Evolutionary conservation across 805 yeast genomes (phyloP).

Genomic region (Ogataea philodendri): DNA sequence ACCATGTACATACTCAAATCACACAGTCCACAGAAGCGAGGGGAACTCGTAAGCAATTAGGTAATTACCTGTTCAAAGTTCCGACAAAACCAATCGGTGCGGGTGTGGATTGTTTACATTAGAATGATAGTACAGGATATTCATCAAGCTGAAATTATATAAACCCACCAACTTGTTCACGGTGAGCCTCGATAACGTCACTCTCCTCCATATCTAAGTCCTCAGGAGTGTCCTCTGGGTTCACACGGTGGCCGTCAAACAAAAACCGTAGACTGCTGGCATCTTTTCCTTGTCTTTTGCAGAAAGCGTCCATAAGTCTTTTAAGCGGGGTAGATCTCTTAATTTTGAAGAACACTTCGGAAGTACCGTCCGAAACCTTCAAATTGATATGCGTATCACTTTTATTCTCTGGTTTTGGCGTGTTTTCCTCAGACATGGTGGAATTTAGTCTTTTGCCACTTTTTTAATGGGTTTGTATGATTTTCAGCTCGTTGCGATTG

Average conservation of each 20-base stretch:
- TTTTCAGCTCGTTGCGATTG: neutral
- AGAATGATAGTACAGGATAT: no score
- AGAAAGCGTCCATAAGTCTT: constrained; percentile 96
- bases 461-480: constrained; percentile 4
- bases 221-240: constrained; percentile 88
- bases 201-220: constrained; percentile 92
- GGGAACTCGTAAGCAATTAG: no score
- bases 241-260: constrained; percentile 89
- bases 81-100: no score
- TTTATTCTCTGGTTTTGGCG: constrained; percentile 42
- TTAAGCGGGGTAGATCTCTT: constrained; percentile 88
- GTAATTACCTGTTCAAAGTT: no score
- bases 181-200: constrained; percentile 94
- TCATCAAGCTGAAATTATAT: constrained; percentile 5
- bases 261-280: constrained; percentile 80
- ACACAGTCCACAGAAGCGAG: no score
- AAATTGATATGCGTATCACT: constrained; percentile 73
- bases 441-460: constrained; percentile 7
- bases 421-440: constrained; percentile 33
- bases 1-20: no score
- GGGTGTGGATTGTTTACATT: no score
- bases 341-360: constrained; percentile 94
- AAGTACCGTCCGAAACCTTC: constrained; percentile 89
- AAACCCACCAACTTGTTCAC: constrained; percentile 82
- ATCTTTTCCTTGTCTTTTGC: constrained; percentile 95